A percentile compares a stretch with the other conserved stretches of the same genome.
Evolutionary conservation across 1,284 basidiomycete species (phyloP).

Genomic region (Cutaneotrichosporon cyanovorans): DNA sequence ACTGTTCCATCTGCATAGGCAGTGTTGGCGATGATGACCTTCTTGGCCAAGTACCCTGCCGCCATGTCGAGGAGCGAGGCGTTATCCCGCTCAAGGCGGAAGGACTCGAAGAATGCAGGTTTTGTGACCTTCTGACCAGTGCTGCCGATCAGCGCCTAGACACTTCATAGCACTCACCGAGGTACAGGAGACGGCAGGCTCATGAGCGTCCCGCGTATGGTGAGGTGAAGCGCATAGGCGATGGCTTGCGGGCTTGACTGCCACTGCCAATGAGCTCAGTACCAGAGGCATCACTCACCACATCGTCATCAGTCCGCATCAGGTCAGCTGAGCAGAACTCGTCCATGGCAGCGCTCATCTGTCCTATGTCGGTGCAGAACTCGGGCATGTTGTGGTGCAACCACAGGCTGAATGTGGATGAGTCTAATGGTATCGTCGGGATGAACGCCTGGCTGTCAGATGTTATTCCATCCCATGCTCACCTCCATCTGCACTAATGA

Average conservation of each 20-base stretch:
- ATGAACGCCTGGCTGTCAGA: conserved; percentile 43
- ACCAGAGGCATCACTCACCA: conserved; percentile 48
- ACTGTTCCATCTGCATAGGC: conserved; percentile 14
- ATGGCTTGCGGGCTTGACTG: conserved; percentile 56
- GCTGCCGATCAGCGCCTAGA: no score
- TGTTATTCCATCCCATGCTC: conserved; percentile 22
- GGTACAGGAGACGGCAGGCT: conserved; percentile 77
- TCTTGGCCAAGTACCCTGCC: conserved; percentile 28
- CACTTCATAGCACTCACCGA: conserved; percentile 45
- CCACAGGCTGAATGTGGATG: conserved; percentile 79
- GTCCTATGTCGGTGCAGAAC: conserved; percentile 70
- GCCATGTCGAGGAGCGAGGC: conserved; percentile 36
- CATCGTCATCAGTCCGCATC: conserved; percentile 59
- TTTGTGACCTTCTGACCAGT: conserved; percentile 61
- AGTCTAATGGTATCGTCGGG: conserved; percentile 81
- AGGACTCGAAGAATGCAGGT: conserved; percentile 48
- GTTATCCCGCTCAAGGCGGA: conserved; percentile 38
- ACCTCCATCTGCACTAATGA: conserved; percentile 79
- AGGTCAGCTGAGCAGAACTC: conserved; percentile 74
- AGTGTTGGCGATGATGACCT: conserved; percentile 10
- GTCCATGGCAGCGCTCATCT: conserved; percentile 65
- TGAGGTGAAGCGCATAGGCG: conserved; percentile 75
- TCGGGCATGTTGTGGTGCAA: conserved; percentile 86
- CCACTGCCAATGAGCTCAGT: conserved; percentile 51
- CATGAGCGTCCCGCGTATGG: conserved; percentile 69